A percentile compares a stretch with the other conserved stretches of the same genome.
Conservation (phyloP, 495 filamentous ascomycete species). For the Apiosordaria backusii region DNA sequence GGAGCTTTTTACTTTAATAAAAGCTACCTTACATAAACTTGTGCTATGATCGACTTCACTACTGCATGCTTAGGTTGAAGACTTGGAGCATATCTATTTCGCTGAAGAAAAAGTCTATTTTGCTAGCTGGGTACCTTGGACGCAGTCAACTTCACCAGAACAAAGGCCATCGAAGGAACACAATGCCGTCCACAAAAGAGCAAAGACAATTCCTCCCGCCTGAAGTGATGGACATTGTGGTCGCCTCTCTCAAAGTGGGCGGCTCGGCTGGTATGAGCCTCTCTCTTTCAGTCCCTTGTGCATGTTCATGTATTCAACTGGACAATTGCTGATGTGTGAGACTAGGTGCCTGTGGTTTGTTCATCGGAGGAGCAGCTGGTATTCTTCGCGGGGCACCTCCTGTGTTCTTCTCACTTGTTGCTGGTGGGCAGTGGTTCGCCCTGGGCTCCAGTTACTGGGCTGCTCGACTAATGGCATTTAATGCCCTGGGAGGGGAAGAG, state of each 20-base stretch:
- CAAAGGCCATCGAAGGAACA: not conserved
- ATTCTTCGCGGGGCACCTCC: conserved; percentile 62
- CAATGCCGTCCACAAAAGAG: not conserved
- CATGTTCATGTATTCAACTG: not conserved
- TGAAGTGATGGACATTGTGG: conserved; percentile 39
- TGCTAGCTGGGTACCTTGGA: not conserved
- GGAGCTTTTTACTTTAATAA: not conserved
- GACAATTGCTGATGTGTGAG: conserved; percentile 7
- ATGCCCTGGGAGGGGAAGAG: conserved; percentile 41
- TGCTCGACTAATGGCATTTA: conserved; percentile 43
- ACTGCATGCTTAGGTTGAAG: not conserved
- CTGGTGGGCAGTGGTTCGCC: conserved; percentile 74
- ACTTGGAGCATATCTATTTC: not conserved
- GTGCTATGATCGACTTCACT: not conserved
- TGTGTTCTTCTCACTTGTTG: conserved; percentile 65
- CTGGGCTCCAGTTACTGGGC: conserved; percentile 76
- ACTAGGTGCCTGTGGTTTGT: conserved; percentile 64
- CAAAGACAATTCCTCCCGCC: conserved; percentile 30
- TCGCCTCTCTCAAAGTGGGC: conserved; percentile 35
- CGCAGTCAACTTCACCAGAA: not conserved
- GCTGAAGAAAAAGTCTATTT: not conserved
- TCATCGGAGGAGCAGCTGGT: conserved; percentile 66
- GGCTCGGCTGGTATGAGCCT: conserved; percentile 25
- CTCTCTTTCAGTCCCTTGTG: not conserved
- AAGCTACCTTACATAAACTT: not conserved